These are phyloP conservation scores for Closterium sp. DNA, from an alignment of 139 green algal genomes.

Conservation along the genomic window DNA sequence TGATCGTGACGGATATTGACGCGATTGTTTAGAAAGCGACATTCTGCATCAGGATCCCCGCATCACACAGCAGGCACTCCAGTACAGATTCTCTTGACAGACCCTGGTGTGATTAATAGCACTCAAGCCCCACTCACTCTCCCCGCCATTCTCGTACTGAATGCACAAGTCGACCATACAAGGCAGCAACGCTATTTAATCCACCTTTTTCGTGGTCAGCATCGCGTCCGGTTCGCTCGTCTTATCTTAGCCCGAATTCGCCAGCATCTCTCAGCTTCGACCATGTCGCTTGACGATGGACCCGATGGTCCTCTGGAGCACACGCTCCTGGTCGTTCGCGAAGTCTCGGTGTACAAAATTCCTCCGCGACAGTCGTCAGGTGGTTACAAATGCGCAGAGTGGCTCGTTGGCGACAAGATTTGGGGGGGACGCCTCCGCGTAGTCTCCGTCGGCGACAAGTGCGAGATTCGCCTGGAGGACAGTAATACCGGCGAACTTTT, in stretches of 20 bases:
- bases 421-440: constrained; percentile 40
- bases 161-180: not conserved
- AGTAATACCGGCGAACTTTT: constrained; percentile 53
- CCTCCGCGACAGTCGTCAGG: constrained; percentile 26
- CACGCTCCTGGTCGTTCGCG: constrained; percentile 41
- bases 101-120: not conserved
- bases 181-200: not conserved
- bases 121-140: too few species aligned
- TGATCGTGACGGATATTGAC: not conserved
- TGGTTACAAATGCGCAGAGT: constrained; percentile 50
- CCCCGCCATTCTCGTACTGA: too few species aligned
- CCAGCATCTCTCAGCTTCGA: too few species aligned
- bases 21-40: not conserved
- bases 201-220: not conserved
- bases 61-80: not conserved
- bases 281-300: not conserved
- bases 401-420: constrained; percentile 41
- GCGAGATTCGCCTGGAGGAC: constrained; percentile 48
- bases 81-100: not conserved
- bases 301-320: constrained; percentile 8
- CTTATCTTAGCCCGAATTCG: not conserved
- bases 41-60: not conserved
- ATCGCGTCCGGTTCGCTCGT: not conserved
- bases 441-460: constrained; percentile 8
- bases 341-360: constrained; percentile 42